Base-by-base conservation (phyloP, 805 yeast genomes). In the Debaryomyces castellii region DNA sequence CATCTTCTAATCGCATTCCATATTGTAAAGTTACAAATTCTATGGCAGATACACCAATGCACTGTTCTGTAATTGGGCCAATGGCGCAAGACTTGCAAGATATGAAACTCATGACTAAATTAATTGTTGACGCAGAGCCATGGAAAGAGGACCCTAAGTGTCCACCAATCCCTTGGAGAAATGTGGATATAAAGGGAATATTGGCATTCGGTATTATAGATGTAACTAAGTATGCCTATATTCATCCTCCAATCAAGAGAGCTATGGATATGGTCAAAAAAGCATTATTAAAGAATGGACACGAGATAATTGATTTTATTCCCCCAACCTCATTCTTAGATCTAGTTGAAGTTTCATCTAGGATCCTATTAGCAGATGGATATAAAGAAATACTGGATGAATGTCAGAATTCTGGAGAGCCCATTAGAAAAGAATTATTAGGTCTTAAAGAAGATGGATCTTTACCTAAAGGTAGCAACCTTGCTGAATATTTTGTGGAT, bases 101-200 rank as follows among this genome's bases (percentile, higher is more conserved):
- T n/a, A 43, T 78, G 24, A 73, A 70, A 41, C 57, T 64, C 20
- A 64, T 74, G 43, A 64, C 70, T 32, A 64, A 71, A 42, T 51
- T 66, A 1, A 61, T 81, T 11, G 55, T 76, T 12, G 58, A 45
- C 3, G 50, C 64, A 16, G 60, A 74, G 47, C 77, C 81, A 6
- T 75, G 83, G 80, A 43, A 56, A 5, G 44, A 56, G 33, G 86
- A 83, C 56, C 78, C 83, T 2, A 76, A 72, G 50, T 63, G 67
- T 34, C 55, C 71, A n/a, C 79, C 81, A 23, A 58, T 82, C 18
- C 76, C 80, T 5, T 81, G 83, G 83, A 64, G 73, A 47, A 49
- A 54, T 1, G 55, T 56, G 0, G 58, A 56, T 6, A 22, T 34
- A n/a, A 22, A 24, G 17, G 27, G 58, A 62, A 42, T 25, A 24